These are phyloP conservation scores for Abelmoschus esculentus DNA, from an alignment of 345 rosid genomes.

Conservation along the genomic window DNA sequence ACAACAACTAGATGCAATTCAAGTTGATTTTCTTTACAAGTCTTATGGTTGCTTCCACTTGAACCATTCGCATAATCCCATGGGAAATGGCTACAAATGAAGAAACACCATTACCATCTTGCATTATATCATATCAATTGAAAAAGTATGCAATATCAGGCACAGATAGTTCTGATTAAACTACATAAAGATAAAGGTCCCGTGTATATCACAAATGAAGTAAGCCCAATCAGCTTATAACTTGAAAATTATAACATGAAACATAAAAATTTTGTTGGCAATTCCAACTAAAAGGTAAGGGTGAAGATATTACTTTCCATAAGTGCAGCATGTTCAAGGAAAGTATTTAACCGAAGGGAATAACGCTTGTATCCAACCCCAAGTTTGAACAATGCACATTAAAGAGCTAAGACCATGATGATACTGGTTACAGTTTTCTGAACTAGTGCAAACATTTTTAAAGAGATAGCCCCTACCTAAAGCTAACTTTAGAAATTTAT, in stretches of 20 bases:
- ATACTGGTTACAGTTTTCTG: background rate
- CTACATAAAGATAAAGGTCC: too few relatives aligned
- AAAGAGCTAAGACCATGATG: background rate
- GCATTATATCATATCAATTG: too few relatives aligned
- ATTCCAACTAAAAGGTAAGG: too few relatives aligned
- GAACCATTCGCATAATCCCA: background rate
- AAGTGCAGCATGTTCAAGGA: background rate
- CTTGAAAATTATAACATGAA: too few relatives aligned
- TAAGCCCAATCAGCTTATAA: too few relatives aligned
- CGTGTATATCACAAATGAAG: too few relatives aligned
- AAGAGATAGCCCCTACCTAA: background rate
- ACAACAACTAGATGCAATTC: background rate
- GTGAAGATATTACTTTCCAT: background rate
- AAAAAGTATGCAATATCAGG: too few relatives aligned
- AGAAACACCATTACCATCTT: too few relatives aligned
- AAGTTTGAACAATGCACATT: background rate
- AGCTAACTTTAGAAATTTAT: background rate
- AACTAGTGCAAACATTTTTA: background rate
- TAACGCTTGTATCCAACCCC: background rate
- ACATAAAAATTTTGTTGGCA: background rate
- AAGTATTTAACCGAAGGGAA: background rate
- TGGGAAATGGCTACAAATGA: too few relatives aligned
- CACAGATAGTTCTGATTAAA: too few relatives aligned
- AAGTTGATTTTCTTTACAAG: slow-evolving; percentile 1
- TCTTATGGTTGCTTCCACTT: background rate